Evolutionary conservation across 345 rosid species (phyloP), one percentile per base, ranked within the genome.

Genomic region (Gossypium australe): DNA sequence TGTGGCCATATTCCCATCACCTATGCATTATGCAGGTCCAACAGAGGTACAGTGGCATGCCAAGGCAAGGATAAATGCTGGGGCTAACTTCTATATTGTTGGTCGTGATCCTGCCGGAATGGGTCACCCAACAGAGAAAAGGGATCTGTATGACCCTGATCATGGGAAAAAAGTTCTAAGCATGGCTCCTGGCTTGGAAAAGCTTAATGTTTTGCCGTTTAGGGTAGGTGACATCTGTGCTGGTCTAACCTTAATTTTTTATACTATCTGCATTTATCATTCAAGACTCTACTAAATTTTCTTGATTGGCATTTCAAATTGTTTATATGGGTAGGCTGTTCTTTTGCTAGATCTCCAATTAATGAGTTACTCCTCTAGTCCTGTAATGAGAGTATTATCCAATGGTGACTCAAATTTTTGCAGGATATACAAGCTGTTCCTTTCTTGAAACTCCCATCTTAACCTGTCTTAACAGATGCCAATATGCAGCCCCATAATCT

Each of bases 11-110:
- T 95, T 95, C 77, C 98, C 98, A 3, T 95, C 99, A 41, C 99
- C 98, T 1, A 91, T 95, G 99, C 97, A 90, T 79, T 93, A 95
- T 80, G 98, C 98, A 12, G 97, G 99, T 81, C 99, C 99, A 73
- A 95, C 99, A 0, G 99, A 95, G 88, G 99, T 93, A 49, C 98
- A 95, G 48, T 93, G 99, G 99, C 99, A 95, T 74, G 99, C 99
- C 75, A 95, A 95, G 85, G 98, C 92, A 70, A 85, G 98, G 76
- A 84, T 93, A 76, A 93, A 95, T 75, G 99, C 99, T 0, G 99
- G 99, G 62, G 98, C 97, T 70, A 93, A 95, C 74, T 95, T 95
- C 82, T 95, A 95, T 73, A 93, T 95, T 62, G 99, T 95, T 9
- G 99, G 99, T 8, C 91, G 98, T 77, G 99, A 95, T 83, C 99